These are phyloP conservation scores for Suillus decipiens DNA, from an alignment of 768 basidiomycete species.

Conservation along the genomic window DNA sequence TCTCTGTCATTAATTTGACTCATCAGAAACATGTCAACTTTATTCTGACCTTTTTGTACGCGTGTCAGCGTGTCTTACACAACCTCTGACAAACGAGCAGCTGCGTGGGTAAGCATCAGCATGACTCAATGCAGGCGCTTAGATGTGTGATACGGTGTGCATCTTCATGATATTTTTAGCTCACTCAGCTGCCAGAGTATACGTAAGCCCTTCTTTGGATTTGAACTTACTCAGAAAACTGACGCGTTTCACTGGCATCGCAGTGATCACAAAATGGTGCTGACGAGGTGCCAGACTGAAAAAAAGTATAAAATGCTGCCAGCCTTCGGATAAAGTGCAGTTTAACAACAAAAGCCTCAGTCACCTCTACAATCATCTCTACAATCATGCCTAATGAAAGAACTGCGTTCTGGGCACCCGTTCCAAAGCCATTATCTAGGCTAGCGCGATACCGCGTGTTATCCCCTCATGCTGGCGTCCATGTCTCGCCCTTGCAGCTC, in stretches of 20 bases:
- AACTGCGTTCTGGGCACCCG: conserved; percentile 8
- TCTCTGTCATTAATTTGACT: background rate
- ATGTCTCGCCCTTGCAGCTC: conserved; percentile 50
- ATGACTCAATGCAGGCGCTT: background rate
- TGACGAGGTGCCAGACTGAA: background rate
- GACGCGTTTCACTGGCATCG: background rate
- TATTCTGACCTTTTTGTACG: background rate
- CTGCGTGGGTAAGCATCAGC: background rate
- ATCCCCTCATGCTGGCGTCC: conserved; percentile 42
- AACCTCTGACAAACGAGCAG: background rate
- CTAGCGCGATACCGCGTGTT: conserved; percentile 42
- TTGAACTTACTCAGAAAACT: background rate
- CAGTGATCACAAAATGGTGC: background rate
- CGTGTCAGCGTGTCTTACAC: background rate
- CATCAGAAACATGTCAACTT: background rate
- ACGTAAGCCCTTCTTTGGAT: too few species aligned
- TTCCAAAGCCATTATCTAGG: conserved; percentile 31
- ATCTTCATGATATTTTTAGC: background rate
- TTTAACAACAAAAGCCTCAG: too few species aligned
- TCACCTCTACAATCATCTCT: background rate
- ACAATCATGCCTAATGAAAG: background rate
- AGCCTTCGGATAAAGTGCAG: too few species aligned
- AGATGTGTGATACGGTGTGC: too few species aligned
- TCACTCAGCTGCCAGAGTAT: too few species aligned
- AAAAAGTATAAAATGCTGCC: background rate